phyloP scores from a whole-genome alignment of 1,284 basidiomycete species.

The Boletus smithii region DNA sequence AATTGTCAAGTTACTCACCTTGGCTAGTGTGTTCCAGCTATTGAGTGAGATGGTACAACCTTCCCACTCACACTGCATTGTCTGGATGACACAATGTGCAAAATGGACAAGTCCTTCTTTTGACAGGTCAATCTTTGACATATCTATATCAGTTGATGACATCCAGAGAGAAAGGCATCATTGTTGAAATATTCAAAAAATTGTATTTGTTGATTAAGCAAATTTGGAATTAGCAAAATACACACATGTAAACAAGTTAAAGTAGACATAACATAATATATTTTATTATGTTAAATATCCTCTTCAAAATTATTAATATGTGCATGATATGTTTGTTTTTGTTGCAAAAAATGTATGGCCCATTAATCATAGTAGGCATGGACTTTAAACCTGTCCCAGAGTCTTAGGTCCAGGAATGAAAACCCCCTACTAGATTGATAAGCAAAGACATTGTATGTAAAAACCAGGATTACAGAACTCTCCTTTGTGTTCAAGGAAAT shows the following conservation, averaged over 20 bases:
- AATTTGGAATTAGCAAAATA: no score
- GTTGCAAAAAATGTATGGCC: no score
- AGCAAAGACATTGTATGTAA: background rate
- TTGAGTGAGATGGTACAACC: conserved; percentile 23
- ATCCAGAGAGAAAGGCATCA: conserved; percentile 1
- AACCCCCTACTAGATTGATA: background rate
- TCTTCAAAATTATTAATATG: no score
- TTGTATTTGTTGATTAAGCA: no score
- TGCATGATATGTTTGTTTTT: no score
- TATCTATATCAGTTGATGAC: conserved; percentile 16
- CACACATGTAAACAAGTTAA: no score
- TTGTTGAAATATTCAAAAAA: background rate
- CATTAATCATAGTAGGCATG: no score
- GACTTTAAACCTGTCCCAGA: no score
- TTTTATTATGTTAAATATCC: no score
- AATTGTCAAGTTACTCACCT: conserved; percentile 24
- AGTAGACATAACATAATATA: no score
- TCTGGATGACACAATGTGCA: conserved; percentile 25
- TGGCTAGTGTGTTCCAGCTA: conserved; percentile 29
- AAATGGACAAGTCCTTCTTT: conserved; percentile 20
- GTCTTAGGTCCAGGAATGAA: no score
- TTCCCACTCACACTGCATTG: conserved; percentile 30
- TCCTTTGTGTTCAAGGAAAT: background rate
- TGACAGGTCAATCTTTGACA: conserved; percentile 20
- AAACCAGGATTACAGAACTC: background rate